Conservation (phyloP, 2,329 filamentous ascomycete species). For the Akanthomyces uredinophilus region DNA sequence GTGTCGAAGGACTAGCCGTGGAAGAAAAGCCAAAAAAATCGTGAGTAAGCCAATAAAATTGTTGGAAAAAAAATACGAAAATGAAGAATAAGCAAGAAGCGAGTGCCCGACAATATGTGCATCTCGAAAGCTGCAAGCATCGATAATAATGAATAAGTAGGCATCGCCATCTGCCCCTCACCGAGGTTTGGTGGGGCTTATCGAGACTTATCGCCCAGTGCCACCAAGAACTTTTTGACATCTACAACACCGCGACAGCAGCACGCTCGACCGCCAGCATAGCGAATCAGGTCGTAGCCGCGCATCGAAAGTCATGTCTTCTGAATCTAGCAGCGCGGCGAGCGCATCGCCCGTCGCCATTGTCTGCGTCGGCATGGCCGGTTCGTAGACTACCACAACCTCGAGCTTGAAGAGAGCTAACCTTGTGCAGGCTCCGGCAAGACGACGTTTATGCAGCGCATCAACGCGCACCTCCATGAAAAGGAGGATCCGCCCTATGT, state of each 20-base stretch:
- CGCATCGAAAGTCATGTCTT: constrained; percentile 25
- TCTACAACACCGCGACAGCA: not conserved
- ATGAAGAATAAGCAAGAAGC: no score
- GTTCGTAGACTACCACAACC: constrained; percentile 35
- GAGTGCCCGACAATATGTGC: no score
- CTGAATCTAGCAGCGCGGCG: constrained; percentile 27
- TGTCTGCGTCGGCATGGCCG: constrained; percentile 96
- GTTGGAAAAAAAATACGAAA: no score
- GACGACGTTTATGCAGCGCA: constrained; percentile 99
- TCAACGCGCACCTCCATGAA: constrained; percentile 86
- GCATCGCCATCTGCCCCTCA: not conserved
- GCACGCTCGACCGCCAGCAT: not conserved
- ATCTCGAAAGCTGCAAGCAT: not conserved
- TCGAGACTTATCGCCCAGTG: constrained; percentile 9
- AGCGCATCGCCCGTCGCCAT: constrained; percentile 61
- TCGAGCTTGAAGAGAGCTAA: not conserved
- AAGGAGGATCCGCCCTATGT: constrained; percentile 83
- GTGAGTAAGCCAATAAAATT: no score
- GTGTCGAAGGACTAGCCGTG: no score
- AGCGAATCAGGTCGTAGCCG: not conserved
- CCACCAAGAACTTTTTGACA: constrained; percentile 8
- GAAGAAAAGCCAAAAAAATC: no score
- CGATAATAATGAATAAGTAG: not conserved
- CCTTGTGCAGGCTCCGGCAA: constrained; percentile 72
- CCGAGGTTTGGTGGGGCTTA: not conserved